Evolutionary conservation across 2,329 filamentous ascomycete species (phyloP).

Genomic region (Aulographum hederae): DNA sequence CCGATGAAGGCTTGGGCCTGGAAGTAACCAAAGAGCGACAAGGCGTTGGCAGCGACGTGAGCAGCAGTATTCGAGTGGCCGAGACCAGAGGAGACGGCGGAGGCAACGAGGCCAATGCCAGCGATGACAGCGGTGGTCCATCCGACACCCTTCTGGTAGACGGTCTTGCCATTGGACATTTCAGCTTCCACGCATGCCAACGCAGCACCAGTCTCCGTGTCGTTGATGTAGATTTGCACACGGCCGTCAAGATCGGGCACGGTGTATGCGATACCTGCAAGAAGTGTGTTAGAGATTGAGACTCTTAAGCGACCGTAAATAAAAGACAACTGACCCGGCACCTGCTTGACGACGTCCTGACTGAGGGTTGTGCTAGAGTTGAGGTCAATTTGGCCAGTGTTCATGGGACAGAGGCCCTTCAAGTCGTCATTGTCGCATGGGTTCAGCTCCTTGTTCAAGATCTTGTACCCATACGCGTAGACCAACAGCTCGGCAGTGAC

Average conservation of each 20-base stretch:
- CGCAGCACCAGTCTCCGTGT: constrained; percentile 40
- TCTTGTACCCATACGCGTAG: constrained; percentile 65
- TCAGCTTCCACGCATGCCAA: constrained; percentile 77
- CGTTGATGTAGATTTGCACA: constrained; percentile 66
- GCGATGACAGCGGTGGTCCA: constrained; percentile 83
- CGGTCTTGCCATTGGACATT: constrained; percentile 82
- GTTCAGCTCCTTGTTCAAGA: constrained; percentile 49
- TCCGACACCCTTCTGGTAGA: constrained; percentile 72
- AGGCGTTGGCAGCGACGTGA: constrained; percentile 80
- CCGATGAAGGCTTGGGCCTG: constrained; percentile 86
- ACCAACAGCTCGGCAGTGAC: constrained; percentile 62
- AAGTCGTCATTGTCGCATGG: constrained; percentile 52
- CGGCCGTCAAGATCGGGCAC: constrained; percentile 83
- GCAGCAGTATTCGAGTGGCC: constrained; percentile 89
- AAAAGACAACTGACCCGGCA: constrained; percentile 43
- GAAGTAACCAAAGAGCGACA: constrained; percentile 91
- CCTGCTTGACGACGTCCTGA: constrained; percentile 36
- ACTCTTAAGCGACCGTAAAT: too few relatives aligned
- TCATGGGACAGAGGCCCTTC: constrained; percentile 77
- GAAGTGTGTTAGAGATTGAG: neutral
- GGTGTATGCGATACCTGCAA: constrained; percentile 56
- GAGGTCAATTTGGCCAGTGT: constrained; percentile 61
- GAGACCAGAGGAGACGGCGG: constrained; percentile 73
- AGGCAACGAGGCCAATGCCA: constrained; percentile 64
- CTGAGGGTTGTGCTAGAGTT: constrained; percentile 47